Conservation (phyloP, 2,329 filamentous ascomycete genomes). For the Cladophialophora immunda region DNA sequence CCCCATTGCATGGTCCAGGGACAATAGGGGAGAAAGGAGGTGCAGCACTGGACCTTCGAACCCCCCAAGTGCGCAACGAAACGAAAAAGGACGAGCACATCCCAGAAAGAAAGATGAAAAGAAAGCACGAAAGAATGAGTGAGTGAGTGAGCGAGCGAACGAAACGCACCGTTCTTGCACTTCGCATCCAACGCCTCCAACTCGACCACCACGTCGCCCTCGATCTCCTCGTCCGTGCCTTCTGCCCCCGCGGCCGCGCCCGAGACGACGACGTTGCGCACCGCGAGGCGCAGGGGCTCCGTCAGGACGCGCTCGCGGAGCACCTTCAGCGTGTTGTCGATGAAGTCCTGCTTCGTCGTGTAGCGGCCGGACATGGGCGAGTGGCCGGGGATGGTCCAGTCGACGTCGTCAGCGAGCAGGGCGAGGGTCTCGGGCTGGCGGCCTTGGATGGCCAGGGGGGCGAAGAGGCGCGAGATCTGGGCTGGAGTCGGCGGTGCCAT, state of each 20-base stretch:
- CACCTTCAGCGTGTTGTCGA: slow-evolving; percentile 26
- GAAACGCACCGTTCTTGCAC: slow-evolving; percentile 26
- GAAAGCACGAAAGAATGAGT: too few species aligned
- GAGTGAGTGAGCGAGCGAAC: too few species aligned
- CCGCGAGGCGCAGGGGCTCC: slow-evolving; percentile 15
- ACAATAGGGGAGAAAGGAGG: too few species aligned
- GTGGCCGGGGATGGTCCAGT: slow-evolving; percentile 30
- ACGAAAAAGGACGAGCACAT: neutral
- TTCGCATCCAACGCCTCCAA: slow-evolving; percentile 26
- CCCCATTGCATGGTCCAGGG: too few species aligned
- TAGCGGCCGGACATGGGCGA: slow-evolving; percentile 29
- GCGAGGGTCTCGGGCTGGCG: slow-evolving; percentile 23
- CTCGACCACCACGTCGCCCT: slow-evolving; percentile 25
- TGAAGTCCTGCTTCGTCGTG: slow-evolving; percentile 25
- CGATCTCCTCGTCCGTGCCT: slow-evolving; percentile 4
- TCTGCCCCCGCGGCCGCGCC: neutral
- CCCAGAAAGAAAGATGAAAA: neutral
- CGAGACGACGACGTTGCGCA: slow-evolving; percentile 10
- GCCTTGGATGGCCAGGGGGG: slow-evolving; percentile 20
- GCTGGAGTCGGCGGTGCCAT: neutral
- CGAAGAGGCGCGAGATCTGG: slow-evolving; percentile 22
- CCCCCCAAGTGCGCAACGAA: neutral
- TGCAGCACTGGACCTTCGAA: too few species aligned
- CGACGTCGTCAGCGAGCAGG: slow-evolving; percentile 23
- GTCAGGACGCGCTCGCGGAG: slow-evolving; percentile 24